Percentiles rank a stretch among this genome's conserved stretches.
Evolutionary conservation across 805 yeast species (phyloP).

Genomic region (Wickerhamomyces bovis): DNA sequence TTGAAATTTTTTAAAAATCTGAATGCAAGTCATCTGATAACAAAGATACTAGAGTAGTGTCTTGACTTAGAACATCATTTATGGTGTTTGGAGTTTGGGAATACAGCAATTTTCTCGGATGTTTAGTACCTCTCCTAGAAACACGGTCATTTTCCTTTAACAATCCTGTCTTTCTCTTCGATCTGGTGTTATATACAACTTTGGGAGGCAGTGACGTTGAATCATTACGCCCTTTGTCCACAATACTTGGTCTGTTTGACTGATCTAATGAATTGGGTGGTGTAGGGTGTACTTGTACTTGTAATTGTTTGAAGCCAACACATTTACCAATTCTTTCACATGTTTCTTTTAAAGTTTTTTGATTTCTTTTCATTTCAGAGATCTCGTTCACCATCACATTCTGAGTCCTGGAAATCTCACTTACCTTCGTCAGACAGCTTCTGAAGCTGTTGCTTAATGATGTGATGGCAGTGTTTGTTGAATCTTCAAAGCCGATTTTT

Average conservation of each 20-base stretch:
- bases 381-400: not conserved
- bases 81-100: no score
- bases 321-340: not conserved
- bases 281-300: not conserved
- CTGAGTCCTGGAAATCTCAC: not conserved
- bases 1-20: constrained; percentile 3
- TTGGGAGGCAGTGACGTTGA: not conserved
- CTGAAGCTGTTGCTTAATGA: not conserved
- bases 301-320: not conserved
- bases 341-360: not conserved
- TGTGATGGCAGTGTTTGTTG: not conserved
- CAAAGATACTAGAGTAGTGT: constrained; percentile 4
- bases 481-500: not conserved
- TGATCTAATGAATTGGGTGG: not conserved
- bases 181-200: not conserved
- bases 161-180: not conserved
- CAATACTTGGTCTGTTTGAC: not conserved
- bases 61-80: not conserved
- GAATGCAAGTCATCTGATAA: constrained; percentile 10
- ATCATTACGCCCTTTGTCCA: not conserved
- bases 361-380: not conserved
- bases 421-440: not conserved
- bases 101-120: constrained; percentile 1
- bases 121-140: not conserved
- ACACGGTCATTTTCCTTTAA: not conserved